Evolutionary conservation across 2,329 filamentous ascomycete species (phyloP), one percentile per base, ranked within the genome.

Genomic region (Elsinoe fawcettii): DNA sequence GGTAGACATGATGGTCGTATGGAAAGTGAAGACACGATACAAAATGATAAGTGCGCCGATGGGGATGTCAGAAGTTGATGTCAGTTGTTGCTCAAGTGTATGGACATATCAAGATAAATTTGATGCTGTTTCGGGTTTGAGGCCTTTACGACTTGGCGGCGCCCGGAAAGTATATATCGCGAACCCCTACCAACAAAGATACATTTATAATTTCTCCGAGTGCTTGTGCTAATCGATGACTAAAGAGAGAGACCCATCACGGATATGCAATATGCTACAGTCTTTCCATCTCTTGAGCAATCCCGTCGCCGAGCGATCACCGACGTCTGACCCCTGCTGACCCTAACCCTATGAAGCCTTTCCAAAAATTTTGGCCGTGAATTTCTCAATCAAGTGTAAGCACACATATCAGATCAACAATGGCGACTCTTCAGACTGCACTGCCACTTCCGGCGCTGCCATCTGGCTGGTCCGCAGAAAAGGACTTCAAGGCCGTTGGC

Each of bases 401-500:
- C 14, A 22, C 34, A 3, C 49, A 56, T 14, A 55, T 58, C 37
- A 60, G 56, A 63, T 58, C 18, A 14, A 12, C 11, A 5, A 92
- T 92, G 87, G 80, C 86, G 69, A 74, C 83, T 61, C 77, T 82
- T 27, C 77, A 83, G 61, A 76, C 87, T 62, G 74, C 77, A 59
- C 77, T 86, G 61, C 80, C 85, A 18, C 80, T 96, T 46, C 90
- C 90, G 51, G 72, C 82, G 67, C 82, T 97, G 56, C 84, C 91
- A 49, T 80, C 81, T 67, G 89, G 84, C 65, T 97, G 92, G 91
- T 78, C 81, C 46, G 86, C 83, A 61, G 90, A 95, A 60, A 95
- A 95, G 74, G 89, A 95, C 74, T 96, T 97, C 82, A 93, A 93
- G 77, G 75, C 87, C 58, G 72, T 95, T 63, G 87, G 86, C 67